phyloP scores from a whole-genome alignment of 495 filamentous ascomycete genomes.

The Beverwykella pulmonaria region DNA sequence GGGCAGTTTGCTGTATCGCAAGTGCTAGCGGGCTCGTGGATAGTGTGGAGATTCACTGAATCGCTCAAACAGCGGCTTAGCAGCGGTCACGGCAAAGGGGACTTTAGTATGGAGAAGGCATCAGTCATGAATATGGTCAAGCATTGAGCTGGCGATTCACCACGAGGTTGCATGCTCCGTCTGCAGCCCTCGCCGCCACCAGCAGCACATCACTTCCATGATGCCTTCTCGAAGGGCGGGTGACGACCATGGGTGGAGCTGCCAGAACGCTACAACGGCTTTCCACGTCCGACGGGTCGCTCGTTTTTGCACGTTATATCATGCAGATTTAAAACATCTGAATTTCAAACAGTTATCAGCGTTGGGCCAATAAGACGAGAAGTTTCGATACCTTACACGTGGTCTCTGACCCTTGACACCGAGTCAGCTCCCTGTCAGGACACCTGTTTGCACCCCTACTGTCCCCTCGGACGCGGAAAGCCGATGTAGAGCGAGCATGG shows the following conservation, averaged over 20 bases:
- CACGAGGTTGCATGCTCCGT: background rate
- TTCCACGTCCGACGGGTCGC: too few relatives aligned
- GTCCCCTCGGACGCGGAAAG: background rate
- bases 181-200: background rate
- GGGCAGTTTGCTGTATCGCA: background rate
- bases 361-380: too few relatives aligned
- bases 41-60: too few relatives aligned
- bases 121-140: background rate
- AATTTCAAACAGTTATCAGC: too few relatives aligned
- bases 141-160: background rate
- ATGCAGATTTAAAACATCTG: too few relatives aligned
- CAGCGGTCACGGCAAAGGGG: background rate
- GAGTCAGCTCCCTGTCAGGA: too few relatives aligned
- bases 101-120: background rate
- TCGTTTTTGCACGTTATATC: too few relatives aligned
- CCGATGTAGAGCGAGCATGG: background rate
- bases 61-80: too few relatives aligned
- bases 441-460: too few relatives aligned
- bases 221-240: constrained; percentile 23
- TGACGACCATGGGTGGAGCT: background rate
- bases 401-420: too few relatives aligned
- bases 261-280: background rate
- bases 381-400: too few relatives aligned
- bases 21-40: background rate
- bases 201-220: constrained; percentile 4